Evolutionary conservation across 257 asterid genomes (phyloP).

Genomic region (Solanum infundibuliforme): DNA sequence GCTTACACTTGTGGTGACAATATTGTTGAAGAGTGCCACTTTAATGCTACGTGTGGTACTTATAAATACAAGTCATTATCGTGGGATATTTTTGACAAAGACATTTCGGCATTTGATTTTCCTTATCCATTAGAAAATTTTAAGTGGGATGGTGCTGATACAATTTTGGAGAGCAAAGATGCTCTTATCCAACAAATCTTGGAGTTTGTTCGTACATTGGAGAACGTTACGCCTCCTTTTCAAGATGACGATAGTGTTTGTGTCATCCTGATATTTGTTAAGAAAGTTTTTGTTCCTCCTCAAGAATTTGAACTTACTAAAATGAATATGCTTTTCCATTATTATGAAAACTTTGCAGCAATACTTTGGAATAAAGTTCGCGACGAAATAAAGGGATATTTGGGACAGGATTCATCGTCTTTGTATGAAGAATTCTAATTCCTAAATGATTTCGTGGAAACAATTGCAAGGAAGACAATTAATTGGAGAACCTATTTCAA

Average conservation of each 20-base stretch:
- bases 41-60: neutral
- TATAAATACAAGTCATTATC: neutral
- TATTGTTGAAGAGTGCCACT: neutral
- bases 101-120: neutral
- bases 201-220: neutral
- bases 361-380: neutral
- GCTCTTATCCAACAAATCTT: neutral
- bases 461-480: neutral
- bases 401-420: neutral
- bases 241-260: neutral
- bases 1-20: neutral
- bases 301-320: neutral
- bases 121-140: neutral
- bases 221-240: neutral
- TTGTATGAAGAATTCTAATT: neutral
- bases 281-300: neutral
- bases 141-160: neutral
- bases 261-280: neutral
- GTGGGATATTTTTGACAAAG: neutral
- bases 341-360: neutral
- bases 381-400: neutral
- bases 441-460: neutral
- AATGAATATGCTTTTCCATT: neutral
- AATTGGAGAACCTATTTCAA: neutral
- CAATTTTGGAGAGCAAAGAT: neutral